Evolutionary conservation across 1,284 basidiomycete species (phyloP).

Genomic region (Porodaedalea pini): DNA sequence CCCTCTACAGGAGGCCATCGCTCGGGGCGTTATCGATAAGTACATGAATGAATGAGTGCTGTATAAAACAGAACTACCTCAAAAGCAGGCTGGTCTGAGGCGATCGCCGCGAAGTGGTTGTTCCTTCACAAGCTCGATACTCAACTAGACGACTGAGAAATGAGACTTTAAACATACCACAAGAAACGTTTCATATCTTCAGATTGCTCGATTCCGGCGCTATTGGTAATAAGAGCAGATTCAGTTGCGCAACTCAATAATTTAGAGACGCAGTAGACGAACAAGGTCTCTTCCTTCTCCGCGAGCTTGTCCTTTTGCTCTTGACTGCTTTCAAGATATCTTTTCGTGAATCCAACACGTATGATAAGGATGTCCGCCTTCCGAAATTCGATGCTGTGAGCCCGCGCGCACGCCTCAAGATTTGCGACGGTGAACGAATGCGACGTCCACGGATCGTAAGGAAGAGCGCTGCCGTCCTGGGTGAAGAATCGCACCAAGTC

Average conservation of each 20-base stretch:
- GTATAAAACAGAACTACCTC: constrained; percentile 43
- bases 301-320: constrained; percentile 47
- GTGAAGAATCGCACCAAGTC: constrained; percentile 58
- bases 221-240: constrained; percentile 24
- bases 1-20: constrained; percentile 53
- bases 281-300: constrained; percentile 49
- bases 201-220: constrained; percentile 65
- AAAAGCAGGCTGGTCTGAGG: constrained; percentile 69
- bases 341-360: constrained; percentile 64
- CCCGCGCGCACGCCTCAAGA: constrained; percentile 58
- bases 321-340: constrained; percentile 45
- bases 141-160: not conserved
- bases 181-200: constrained; percentile 71
- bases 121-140: constrained; percentile 44
- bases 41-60: constrained; percentile 1
- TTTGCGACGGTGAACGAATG: constrained; percentile 54
- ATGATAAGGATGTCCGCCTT: constrained; percentile 59
- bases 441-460: constrained; percentile 65
- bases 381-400: constrained; percentile 56
- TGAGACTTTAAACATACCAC: constrained; percentile 40
- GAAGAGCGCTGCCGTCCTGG: constrained; percentile 39
- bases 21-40: constrained; percentile 31
- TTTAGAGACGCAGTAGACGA: constrained; percentile 25
- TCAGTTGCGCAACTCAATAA: not conserved
- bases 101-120: constrained; percentile 73